Base-by-base conservation (phyloP, 2,329 filamentous ascomycete genomes). In the Trichophyton equinum region DNA sequence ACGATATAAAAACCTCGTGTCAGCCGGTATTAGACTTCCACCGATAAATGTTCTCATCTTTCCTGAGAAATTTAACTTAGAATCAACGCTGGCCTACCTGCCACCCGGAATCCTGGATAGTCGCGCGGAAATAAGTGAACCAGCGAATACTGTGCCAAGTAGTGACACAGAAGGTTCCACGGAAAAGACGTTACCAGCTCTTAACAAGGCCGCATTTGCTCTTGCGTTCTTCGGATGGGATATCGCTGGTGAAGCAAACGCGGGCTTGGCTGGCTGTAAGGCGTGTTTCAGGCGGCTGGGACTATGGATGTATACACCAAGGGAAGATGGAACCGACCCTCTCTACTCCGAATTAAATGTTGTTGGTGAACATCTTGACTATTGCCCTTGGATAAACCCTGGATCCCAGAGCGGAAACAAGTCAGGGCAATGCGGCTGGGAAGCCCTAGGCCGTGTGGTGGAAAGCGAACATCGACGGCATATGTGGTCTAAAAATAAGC, bases 231-330 rank as follows among this genome's bases (percentile, higher is more conserved):
- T 87, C 62, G 89, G 89, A 38, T 92, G 89, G 88, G 83, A 89
- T 67, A 82, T 87, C 22, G 84, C 66, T 70, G 38, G 67, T 65
- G 75, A 74, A 59, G 71, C 68, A 38, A 67, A 70, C 30, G 71
- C 68, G 8, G 87, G 89, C 63, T 82, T 92, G 15, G 85, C 88
- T 4, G 85, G 85, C 3, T 99, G 94, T 72, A 82, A 86, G 62
- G 88, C 89, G 20, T 99, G 94, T 71, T 88, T 95, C 69, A 85
- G 94, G 62, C 85, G 91, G 1, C 79, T 97, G 0, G 94, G 94
- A 0, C 79, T 99, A 1, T 99, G 94, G 94, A 87, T 99, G 78
- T 97, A 95, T 72, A 87, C 85, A 68, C 86, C 85, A 72, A 91
- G 86, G 72, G 82, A 83, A 67, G 81, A 87, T 33, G 74, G 72